Percentiles rank a stretch among this genome's conserved stretches.
Conservation (phyloP, 1,284 basidiomycete species). For the Leccinum pallidistipes region DNA sequence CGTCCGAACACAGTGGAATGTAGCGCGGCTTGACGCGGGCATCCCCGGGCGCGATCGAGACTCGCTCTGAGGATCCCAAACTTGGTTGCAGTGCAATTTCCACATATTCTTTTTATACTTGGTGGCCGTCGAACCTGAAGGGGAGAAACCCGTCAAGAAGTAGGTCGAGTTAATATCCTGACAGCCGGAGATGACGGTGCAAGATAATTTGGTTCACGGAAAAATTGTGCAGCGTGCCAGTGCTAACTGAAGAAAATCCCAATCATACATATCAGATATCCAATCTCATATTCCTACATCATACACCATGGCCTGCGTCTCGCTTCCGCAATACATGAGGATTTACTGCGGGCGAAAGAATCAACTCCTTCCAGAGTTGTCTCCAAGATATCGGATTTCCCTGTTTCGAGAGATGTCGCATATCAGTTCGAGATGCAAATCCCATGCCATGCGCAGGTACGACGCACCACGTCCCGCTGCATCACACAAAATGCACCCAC, state of each 20-base stretch:
- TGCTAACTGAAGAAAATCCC: background rate
- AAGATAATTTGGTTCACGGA: background rate
- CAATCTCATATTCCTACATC: background rate
- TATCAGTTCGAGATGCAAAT: slow-evolving; percentile 5
- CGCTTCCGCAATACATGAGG: slow-evolving; percentile 52
- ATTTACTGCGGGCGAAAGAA: slow-evolving; percentile 48
- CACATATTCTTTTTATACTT: background rate
- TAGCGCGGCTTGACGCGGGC: too few relatives aligned
- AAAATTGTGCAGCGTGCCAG: too few relatives aligned
- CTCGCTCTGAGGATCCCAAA: too few relatives aligned
- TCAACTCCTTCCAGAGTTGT: slow-evolving; percentile 65
- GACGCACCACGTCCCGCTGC: slow-evolving; percentile 59
- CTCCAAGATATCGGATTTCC: slow-evolving; percentile 77
- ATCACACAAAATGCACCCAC: slow-evolving; percentile 66
- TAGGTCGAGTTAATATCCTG: background rate
- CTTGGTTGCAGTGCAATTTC: background rate
- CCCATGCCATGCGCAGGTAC: background rate
- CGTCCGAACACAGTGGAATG: too few relatives aligned
- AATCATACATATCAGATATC: background rate
- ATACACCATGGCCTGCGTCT: background rate
- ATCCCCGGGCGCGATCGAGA: too few relatives aligned
- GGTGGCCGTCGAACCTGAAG: background rate
- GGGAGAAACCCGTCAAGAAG: background rate
- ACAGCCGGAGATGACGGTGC: background rate
- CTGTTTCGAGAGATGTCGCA: slow-evolving; percentile 33